Evolutionary conservation across 2,329 filamentous ascomycete species (phyloP), one percentile per base, ranked within the genome.

Genomic region (Penicillium sp.): DNA sequence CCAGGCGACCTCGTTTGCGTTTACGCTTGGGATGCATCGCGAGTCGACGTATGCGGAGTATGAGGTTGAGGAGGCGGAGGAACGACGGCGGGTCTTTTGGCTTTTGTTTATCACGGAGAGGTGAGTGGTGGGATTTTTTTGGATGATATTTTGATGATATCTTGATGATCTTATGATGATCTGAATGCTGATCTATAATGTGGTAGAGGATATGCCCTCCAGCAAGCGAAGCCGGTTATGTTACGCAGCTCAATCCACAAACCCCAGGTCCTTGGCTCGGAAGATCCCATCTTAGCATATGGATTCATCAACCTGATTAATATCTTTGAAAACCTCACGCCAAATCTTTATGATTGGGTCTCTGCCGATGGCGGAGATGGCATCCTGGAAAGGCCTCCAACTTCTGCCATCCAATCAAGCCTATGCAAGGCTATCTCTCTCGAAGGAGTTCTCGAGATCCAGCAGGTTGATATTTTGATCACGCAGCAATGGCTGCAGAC

Each of bases 401-500:
- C 68, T 1, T 67, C 65, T 1, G 66, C 79, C 79, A 47, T 80
- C 72, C 51, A 85, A 84, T 67, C 79, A 76, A 43, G 75, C 79
- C 59, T 78, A 73, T 58, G 76, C 18, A 73, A 85, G 2, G 80
- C 84, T 4, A 70, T 76, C 16, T 83, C 84, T 47, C 74, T 86
- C 7, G 79, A 83, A 27, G 72, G 71, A 0, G 76, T 78, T 5
- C 86, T 84, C 0, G 83, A 86, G 54, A 85, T 84, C 18, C 86
- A 89, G 62, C 86, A 85, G 50, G 84, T 87, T 7, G 85, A 89
- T 61, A 78, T 89, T 16, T 77, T 87, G 40, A 81, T 87, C 49
- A 89, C 85, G 2, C 86, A 89, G 66, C 85, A 88, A 65, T 90
- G 87, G 87, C 77, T 90, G 1, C 79, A 84, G 39, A 81, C 86